These are phyloP conservation scores for Sedum album DNA, from an alignment of 164 flowering plant genomes.

Conservation along the genomic window DNA sequence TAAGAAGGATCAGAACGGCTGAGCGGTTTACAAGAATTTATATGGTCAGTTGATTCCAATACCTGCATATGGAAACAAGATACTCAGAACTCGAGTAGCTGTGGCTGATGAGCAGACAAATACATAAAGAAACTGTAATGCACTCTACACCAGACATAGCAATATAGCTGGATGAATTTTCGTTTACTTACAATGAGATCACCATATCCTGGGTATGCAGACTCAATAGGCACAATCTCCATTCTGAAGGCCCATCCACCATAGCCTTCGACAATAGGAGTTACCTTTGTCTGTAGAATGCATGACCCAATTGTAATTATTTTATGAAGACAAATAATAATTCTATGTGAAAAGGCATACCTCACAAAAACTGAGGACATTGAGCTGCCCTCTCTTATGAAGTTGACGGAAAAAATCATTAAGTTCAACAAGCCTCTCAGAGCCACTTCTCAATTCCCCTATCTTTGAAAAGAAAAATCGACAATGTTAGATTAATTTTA, in stretches of 20 bases:
- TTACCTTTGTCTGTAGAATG: conserved; percentile 71
- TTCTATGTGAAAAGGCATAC: conserved; percentile 23
- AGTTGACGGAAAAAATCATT: conserved; percentile 74
- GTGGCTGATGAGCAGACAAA: no score
- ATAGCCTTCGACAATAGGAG: conserved; percentile 98
- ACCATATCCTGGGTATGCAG: conserved; percentile 99
- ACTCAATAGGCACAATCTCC: conserved; percentile 97
- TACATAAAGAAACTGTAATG: no score
- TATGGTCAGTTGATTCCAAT: conserved; percentile 88
- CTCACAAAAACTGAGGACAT: conserved; percentile 99
- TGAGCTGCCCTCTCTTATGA: conserved; percentile 64
- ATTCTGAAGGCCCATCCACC: conserved; percentile 97
- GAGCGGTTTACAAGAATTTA: conserved; percentile 94
- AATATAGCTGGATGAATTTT: not conserved
- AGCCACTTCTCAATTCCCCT: conserved; percentile 93
- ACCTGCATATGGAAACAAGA: conserved; percentile 40
- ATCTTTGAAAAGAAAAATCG: conserved; percentile 35
- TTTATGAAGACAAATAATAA: not conserved
- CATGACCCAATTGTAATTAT: not conserved
- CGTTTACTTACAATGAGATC: conserved; percentile 84
- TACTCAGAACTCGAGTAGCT: not conserved
- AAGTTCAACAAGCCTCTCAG: conserved; percentile 68
- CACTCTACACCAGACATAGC: no score
- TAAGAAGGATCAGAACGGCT: conserved; percentile 67
- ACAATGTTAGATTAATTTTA: no score